phyloP scores from a whole-genome alignment of 345 rosid species.

The Sonneratia alba region DNA sequence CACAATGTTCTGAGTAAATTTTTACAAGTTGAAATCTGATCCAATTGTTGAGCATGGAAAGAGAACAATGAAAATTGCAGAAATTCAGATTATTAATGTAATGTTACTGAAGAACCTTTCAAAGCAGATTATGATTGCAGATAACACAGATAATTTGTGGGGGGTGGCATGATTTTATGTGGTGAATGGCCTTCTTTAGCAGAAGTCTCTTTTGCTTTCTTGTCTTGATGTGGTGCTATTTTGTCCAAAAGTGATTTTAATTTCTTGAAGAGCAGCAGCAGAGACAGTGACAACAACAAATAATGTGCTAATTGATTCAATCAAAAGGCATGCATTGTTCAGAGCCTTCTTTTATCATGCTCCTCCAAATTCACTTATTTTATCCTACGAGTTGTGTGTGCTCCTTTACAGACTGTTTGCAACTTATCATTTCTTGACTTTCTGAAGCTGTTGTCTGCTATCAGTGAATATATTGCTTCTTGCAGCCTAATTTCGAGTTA shows the following conservation, averaged over 20 bases:
- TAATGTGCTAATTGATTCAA: background rate
- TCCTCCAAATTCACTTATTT: background rate
- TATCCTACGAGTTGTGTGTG: background rate
- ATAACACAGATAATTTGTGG: too few relatives aligned
- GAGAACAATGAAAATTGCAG: background rate
- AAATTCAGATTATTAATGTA: background rate
- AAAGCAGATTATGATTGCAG: too few relatives aligned
- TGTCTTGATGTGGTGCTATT: too few relatives aligned
- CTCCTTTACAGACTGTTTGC: background rate
- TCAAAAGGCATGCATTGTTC: background rate
- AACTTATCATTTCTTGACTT: background rate
- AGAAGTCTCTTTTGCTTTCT: too few relatives aligned
- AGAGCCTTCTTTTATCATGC: background rate
- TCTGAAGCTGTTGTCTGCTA: background rate
- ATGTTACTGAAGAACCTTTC: background rate
- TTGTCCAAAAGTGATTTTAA: background rate
- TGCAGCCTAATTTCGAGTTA: constrained; percentile 13
- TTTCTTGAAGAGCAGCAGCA: background rate
- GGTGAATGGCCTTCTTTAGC: background rate
- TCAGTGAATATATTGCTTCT: background rate
- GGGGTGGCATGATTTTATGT: background rate
- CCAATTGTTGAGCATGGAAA: background rate
- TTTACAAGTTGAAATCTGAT: background rate
- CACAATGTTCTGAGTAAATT: background rate
- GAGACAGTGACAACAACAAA: too few relatives aligned